Evolutionary conservation across 805 yeast species (phyloP).

Genomic region (Barnettozyma salicaria): DNA sequence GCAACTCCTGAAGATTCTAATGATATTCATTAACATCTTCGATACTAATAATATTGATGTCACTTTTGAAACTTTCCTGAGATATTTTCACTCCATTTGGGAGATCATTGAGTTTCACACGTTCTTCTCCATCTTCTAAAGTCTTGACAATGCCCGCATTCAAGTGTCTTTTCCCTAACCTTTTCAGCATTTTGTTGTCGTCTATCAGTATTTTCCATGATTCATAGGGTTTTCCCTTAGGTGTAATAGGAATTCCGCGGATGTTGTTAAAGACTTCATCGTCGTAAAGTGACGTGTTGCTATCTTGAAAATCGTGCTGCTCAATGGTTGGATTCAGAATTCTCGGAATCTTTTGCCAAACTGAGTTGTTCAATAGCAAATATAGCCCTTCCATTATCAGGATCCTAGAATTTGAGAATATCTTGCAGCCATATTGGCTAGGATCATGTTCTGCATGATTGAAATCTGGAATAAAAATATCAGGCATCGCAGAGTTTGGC

Average conservation of each 20-base stretch:
- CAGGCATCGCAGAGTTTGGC: slow-evolving; percentile 24
- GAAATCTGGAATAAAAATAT: slow-evolving; percentile 31
- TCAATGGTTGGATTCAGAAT: slow-evolving; percentile 26
- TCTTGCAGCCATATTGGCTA: slow-evolving; percentile 6
- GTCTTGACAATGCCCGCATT: slow-evolving; percentile 45
- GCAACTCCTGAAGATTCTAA: neutral
- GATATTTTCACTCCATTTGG: slow-evolving; percentile 47
- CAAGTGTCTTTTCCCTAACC: slow-evolving; percentile 66
- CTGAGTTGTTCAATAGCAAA: slow-evolving; percentile 13
- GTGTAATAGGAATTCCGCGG: slow-evolving; percentile 13
- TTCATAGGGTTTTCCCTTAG: slow-evolving; percentile 30
- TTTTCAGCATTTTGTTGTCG: slow-evolving; percentile 37
- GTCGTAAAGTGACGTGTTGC: too few relatives aligned
- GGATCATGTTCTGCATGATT: slow-evolving; percentile 19
- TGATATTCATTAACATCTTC: slow-evolving; percentile 20
- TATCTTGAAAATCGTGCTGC: too few relatives aligned
- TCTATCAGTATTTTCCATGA: slow-evolving; percentile 49
- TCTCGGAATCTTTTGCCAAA: slow-evolving; percentile 32
- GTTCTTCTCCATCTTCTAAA: slow-evolving; percentile 43
- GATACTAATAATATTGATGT: slow-evolving; percentile 22
- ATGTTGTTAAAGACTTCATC: slow-evolving; percentile 3
- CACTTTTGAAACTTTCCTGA: slow-evolving; percentile 22
- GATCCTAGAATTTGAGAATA: slow-evolving; percentile 12
- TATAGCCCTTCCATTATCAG: slow-evolving; percentile 19
- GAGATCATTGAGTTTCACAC: slow-evolving; percentile 53